Base-by-base conservation (phyloP, 495 filamentous ascomycete species). In the Annulohypoxylon maeteangense region DNA sequence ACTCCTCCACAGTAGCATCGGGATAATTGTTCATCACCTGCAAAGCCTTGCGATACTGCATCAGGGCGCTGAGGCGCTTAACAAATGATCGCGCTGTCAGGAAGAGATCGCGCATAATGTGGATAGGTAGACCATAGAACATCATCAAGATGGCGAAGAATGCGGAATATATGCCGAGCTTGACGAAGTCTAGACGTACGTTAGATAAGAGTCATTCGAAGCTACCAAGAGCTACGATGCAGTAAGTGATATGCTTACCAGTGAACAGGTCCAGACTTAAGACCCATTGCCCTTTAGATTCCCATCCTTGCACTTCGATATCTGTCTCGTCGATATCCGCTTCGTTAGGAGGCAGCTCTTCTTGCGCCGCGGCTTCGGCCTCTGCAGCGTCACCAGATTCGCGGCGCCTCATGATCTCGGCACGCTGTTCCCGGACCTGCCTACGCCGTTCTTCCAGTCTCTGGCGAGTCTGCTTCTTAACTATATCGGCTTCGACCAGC, bases 51-150 rank as follows among this genome's bases (percentile, higher is more conserved):
- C 94, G 88, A 74, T 98, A 99, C 45, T 91, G 87, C 56, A 97
- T 77, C 74, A 97, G 94, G 74, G 96, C 94, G 71, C 88, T 85
- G 25, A 98, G 91, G 4, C 95, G 88, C 75, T 93, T 93, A 38
- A 90, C 84, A 80, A 98, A 98, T 3, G 94, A 97, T 31, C 93
- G 89, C 42, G 94, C 89, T 0, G 96, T 99, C 77, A 98, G 87
- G 77, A 95, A 95, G 55, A 98, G 90, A 77, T 99, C 96, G 31
- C 96, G 88, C 75, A 99, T 89, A 60, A 99, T 98, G 74, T 99
- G 96, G 56, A 99, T 95, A 0, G 95, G 95, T 53, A 98, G 83
- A 34, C 95, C 95, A 72, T 96, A 96, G 83, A 97, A 98, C 55
- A 89, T 91, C 71, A 97, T 88, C 25, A 98, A 89, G 61, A 98